These are phyloP conservation scores for Wickerhamiella brachini DNA, from an alignment of 805 yeast genomes.

Conservation along the genomic window DNA sequence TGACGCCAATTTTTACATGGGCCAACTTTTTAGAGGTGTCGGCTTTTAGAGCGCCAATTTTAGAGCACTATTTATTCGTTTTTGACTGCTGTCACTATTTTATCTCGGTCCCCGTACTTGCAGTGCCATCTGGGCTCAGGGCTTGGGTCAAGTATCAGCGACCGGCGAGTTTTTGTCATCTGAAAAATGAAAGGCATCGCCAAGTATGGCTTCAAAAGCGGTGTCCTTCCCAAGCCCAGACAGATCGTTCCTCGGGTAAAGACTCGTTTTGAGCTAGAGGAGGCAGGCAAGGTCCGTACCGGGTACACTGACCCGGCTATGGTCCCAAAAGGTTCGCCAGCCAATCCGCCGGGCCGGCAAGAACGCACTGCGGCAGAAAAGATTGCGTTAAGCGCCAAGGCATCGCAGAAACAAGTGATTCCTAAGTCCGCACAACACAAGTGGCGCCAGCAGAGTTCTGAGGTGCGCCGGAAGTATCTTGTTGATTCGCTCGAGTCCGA, in stretches of 20 bases:
- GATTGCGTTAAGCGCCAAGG: slow-evolving; percentile 38
- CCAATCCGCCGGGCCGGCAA: slow-evolving; percentile 37
- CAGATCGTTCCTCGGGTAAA: slow-evolving; percentile 50
- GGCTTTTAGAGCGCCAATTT: too few relatives aligned
- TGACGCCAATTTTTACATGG: too few relatives aligned
- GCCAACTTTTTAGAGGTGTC: too few relatives aligned
- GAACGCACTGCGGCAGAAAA: slow-evolving; percentile 40
- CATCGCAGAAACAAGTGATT: slow-evolving; percentile 27
- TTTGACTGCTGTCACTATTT: too few relatives aligned
- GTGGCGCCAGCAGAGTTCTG: slow-evolving; percentile 41
- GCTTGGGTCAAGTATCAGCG: too few relatives aligned
- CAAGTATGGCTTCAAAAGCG: slow-evolving; percentile 49
- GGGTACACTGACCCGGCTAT: slow-evolving; percentile 51
- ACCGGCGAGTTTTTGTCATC: slow-evolving; percentile 2
- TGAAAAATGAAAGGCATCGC: slow-evolving; percentile 29
- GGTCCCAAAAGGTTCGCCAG: slow-evolving; percentile 49
- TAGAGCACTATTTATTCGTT: too few relatives aligned
- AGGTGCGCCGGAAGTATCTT: slow-evolving; percentile 59
- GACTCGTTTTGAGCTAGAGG: slow-evolving; percentile 19
- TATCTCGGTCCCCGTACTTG: too few relatives aligned
- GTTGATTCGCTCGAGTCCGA: slow-evolving; percentile 46
- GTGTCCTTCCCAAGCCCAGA: slow-evolving; percentile 68
- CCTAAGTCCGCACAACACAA: slow-evolving; percentile 23
- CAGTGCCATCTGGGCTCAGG: too few relatives aligned
- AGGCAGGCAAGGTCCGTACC: slow-evolving; percentile 41